Base-by-base conservation (phyloP, 805 yeast species). In the Metschnikowia continentalis region DNA sequence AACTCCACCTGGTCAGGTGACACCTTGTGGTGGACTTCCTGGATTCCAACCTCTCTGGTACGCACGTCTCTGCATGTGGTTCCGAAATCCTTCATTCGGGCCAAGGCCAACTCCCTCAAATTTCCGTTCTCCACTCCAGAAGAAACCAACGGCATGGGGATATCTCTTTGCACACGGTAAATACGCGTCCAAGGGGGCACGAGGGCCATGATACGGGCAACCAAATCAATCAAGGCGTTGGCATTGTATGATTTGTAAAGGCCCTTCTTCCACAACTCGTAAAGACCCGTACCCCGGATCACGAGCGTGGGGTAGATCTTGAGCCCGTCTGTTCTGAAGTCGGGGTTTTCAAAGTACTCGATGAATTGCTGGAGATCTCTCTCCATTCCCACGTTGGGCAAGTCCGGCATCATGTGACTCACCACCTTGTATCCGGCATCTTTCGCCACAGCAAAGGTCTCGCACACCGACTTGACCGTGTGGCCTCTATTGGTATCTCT, bases 111-210 rank as follows among this genome's bases (percentile, higher is more conserved):
- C 68, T 94, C 99, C 65, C 99, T 79, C 64, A 94, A 77, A 64
- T 94, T 94, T 61, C 99, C 99, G 68, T 94, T 94, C 61, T 94
- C 99, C 39, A 94, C 99, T 62, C 99, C 99, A 1, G 96, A 87
- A 0, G 97, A 88, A 40, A 94, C 99, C 59, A 94, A 76, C 0
- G 99, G 99, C 99, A 94, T 94, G 17, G 99, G 99, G 51, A 94
- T 94, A 77, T 94, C 99, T 75, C 99, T 81, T 72, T 94, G 99
- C 20, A 94, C 99, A 69, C 99, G 84, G 69, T 94, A 94, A 61
- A 94, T 94, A 72, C 99, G 84, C 3, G 99, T 94, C 99, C 99
- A 94, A 3, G 99, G 99, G 23, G 99, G 99, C 5, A 94, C 98
- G 52, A 94, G 76, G 0, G 98, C 97, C 76, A 94, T 74, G 48